phyloP scores from a whole-genome alignment of 345 rosid genomes.

The Gossypium thurberi region DNA sequence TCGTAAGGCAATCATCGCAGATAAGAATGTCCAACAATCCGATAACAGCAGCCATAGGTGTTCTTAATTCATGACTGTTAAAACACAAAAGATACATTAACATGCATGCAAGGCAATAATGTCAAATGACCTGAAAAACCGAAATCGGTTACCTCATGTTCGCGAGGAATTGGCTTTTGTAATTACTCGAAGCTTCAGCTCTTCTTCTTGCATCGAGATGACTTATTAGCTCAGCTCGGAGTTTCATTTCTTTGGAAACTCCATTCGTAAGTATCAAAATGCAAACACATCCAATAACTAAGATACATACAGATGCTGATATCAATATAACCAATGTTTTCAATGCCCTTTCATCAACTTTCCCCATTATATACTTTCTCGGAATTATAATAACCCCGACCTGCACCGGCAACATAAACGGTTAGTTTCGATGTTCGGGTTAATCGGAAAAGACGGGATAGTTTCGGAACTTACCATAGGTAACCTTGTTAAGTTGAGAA shows the following conservation, averaged over 20 bases:
- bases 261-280: conserved; percentile 88
- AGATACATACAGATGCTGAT: conserved; percentile 81
- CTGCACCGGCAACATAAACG: conserved; percentile 32
- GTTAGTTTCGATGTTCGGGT: background rate
- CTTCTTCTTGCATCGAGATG: conserved; percentile 96
- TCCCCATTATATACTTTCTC: conserved; percentile 87
- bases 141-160: conserved; percentile 69
- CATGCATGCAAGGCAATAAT: background rate
- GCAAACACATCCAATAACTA: conserved; percentile 83
- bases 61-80: conserved; percentile 88
- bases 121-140: no score
- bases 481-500: conserved; percentile 80
- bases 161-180: conserved; percentile 96
- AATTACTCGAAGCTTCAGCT: conserved; percentile 99
- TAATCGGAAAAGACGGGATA: background rate
- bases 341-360: conserved; percentile 84
- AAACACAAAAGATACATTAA: conserved; percentile 12
- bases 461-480: conserved; percentile 64
- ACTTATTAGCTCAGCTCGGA: conserved; percentile 91
- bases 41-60: conserved; percentile 99
- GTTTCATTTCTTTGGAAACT: conserved; percentile 97
- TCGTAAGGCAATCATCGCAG: conserved; percentile 76
- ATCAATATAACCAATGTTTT: conserved; percentile 80
- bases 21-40: conserved; percentile 92
- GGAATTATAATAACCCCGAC: conserved; percentile 92